Evolutionary conservation across 495 filamentous ascomycete genomes (phyloP).

Genomic region (Aspergillus affinis): DNA sequence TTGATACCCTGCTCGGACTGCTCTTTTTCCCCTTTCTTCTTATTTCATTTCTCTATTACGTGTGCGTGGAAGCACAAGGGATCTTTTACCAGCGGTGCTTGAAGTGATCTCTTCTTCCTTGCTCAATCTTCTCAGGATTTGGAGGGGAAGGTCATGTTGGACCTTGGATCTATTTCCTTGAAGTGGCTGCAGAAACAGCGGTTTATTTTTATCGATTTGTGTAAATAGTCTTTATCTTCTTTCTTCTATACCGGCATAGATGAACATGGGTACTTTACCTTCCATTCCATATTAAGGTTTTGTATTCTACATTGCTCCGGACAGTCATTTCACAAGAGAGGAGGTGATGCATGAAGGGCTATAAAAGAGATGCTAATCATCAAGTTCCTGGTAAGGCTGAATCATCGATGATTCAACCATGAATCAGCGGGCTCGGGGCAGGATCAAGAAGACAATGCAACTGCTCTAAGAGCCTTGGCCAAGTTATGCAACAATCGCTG

Average conservation of each 20-base stretch:
- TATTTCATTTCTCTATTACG: conserved; percentile 2
- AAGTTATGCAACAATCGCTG: too few relatives aligned
- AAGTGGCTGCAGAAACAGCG: conserved; percentile 5
- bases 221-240: conserved; percentile 35
- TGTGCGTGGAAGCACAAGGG: conserved; percentile 4
- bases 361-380: too few relatives aligned
- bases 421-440: too few relatives aligned
- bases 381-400: too few relatives aligned
- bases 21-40: conserved; percentile 13
- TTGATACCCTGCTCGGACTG: conserved; percentile 47
- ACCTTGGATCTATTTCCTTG: not conserved
- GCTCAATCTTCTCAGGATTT: not conserved
- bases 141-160: conserved; percentile 3
- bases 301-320: too few relatives aligned
- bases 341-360: too few relatives aligned
- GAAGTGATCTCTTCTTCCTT: not conserved
- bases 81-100: conserved; percentile 14
- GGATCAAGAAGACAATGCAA: too few relatives aligned
- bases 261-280: not conserved
- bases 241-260: conserved; percentile 11
- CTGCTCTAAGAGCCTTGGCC: too few relatives aligned
- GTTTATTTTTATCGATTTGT: conserved; percentile 19
- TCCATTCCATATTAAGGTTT: not conserved
- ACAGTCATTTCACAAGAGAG: too few relatives aligned
- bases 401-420: too few relatives aligned